These are phyloP conservation scores for Panicum miliaceum DNA, from an alignment of 176 grass and related monocot genomes.

Conservation along the genomic window DNA sequence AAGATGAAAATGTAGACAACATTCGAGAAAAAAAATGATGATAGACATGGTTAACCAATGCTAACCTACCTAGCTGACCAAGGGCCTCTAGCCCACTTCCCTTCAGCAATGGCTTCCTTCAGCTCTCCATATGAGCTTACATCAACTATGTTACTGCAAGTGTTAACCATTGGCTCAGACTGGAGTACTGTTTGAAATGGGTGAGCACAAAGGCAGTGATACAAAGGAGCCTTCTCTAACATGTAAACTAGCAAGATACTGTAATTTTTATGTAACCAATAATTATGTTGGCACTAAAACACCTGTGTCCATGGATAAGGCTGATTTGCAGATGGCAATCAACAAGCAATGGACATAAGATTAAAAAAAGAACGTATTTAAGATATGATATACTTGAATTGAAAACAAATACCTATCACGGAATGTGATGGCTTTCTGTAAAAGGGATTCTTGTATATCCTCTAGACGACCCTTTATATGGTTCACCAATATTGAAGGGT, in stretches of 20 bases:
- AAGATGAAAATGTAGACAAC: neutral
- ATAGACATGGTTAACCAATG: neutral
- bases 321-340: neutral
- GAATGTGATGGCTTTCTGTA: slow-evolving; percentile 85
- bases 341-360: slow-evolving; percentile 4
- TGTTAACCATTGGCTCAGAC: neutral
- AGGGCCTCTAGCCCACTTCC: slow-evolving; percentile 97
- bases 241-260: neutral
- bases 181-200: neutral
- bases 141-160: slow-evolving; percentile 87
- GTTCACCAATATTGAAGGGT: slow-evolving; percentile 64
- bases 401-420: slow-evolving; percentile 73
- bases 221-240: neutral
- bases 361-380: neutral
- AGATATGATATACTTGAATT: neutral
- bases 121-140: slow-evolving; percentile 83
- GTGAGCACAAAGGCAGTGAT: neutral
- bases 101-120: slow-evolving; percentile 82
- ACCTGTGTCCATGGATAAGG: neutral
- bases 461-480: slow-evolving; percentile 86
- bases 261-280: neutral
- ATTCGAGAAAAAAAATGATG: neutral
- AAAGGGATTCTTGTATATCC: slow-evolving; percentile 84
- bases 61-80: slow-evolving; percentile 86
- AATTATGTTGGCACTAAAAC: neutral